Evolutionary conservation across 441 rosid species (phyloP).

Genomic region (Populus tomentosa): DNA sequence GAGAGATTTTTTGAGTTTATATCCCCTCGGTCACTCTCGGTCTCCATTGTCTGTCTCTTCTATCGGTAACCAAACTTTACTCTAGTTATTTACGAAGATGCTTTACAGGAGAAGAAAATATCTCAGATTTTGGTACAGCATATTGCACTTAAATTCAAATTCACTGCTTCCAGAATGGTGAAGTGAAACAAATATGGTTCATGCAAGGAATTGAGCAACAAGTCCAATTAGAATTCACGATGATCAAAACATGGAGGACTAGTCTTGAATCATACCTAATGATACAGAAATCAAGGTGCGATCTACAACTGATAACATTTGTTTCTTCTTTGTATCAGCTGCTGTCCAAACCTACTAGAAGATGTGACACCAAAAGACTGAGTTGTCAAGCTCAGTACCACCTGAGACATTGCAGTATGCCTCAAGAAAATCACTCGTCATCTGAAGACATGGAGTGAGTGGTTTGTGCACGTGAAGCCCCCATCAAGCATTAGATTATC

Average conservation of each 20-base stretch:
- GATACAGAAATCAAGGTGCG: no score
- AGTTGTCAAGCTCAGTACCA: neutral
- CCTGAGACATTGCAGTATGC: neutral
- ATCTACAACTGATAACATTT: neutral
- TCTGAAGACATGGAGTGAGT: conserved; percentile 55
- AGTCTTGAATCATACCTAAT: neutral
- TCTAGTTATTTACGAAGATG: no score
- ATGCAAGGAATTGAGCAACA: neutral
- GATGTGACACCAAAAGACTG: neutral
- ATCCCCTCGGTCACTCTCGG: no score
- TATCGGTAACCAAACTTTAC: no score
- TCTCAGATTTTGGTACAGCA: no score
- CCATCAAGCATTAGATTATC: conserved; percentile 87
- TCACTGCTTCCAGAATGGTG: neutral
- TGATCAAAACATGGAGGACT: neutral
- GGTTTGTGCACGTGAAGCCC: conserved; percentile 65
- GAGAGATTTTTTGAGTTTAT: no score
- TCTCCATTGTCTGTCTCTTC: no score
- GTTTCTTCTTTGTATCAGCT: neutral
- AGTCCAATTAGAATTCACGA: neutral
- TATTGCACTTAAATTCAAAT: neutral
- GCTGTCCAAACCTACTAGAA: neutral
- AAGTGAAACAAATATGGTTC: neutral
- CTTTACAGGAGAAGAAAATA: no score
- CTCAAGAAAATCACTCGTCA: conserved; percentile 6